Evolutionary conservation across 2,329 filamentous ascomycete genomes (phyloP).

Genomic region (Colletotrichum australisinense): DNA sequence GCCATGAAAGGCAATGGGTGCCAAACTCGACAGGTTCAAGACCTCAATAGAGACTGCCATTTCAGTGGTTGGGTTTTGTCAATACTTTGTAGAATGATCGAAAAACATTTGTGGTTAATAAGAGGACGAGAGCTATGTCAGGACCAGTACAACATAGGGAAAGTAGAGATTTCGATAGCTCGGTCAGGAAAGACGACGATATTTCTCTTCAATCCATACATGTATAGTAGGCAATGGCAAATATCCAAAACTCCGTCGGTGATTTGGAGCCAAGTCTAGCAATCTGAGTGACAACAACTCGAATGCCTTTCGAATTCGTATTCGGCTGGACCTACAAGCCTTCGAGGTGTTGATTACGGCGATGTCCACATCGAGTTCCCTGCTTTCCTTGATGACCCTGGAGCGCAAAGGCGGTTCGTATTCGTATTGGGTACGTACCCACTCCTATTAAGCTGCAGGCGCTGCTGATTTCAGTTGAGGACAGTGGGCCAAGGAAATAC

Average conservation of each 20-base stretch:
- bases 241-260: neutral
- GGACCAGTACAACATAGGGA: no score
- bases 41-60: neutral
- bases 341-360: neutral
- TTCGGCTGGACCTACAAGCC: neutral
- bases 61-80: neutral
- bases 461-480: neutral
- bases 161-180: no score
- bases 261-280: neutral
- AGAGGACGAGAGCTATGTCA: neutral
- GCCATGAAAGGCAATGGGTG: neutral
- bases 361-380: neutral
- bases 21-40: neutral
- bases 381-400: neutral
- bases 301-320: neutral
- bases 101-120: no score
- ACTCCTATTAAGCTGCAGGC: neutral
- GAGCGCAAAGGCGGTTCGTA: neutral
- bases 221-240: no score
- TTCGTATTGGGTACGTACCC: neutral
- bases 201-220: no score
- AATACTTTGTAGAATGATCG: neutral
- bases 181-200: no score
- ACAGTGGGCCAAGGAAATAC: neutral
- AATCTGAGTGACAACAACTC: neutral